phyloP scores from a whole-genome alignment of 2,329 filamentous ascomycete genomes.

The Colletotrichum sp. region DNA sequence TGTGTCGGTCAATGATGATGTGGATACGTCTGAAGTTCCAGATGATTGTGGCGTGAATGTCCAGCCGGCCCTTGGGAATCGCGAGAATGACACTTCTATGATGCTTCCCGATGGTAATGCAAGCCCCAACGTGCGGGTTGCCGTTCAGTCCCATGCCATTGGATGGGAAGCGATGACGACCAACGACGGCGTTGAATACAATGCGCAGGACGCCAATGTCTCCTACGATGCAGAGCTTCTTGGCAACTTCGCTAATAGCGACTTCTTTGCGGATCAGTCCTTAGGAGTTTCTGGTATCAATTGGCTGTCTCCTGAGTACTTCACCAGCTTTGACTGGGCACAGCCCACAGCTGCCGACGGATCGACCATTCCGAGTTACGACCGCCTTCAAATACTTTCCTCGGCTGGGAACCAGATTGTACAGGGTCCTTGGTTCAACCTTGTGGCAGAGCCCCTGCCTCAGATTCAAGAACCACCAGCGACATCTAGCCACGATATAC shows the following conservation, averaged over 20 bases:
- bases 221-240: neutral
- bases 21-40: neutral
- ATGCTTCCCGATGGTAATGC: neutral
- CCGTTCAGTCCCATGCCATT: neutral
- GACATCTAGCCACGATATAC: neutral
- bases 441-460: neutral
- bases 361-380: neutral
- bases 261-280: neutral
- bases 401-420: neutral
- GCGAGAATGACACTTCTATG: neutral
- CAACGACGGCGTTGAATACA: neutral
- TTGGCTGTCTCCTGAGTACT: slow-evolving; percentile 14
- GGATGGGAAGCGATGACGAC: neutral
- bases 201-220: neutral
- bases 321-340: neutral
- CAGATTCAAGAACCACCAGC: neutral
- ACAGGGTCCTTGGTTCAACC: neutral
- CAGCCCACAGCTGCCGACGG: neutral
- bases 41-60: neutral
- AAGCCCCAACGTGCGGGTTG: neutral
- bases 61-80: neutral
- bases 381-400: neutral
- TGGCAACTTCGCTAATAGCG: neutral
- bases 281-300: slow-evolving; percentile 4
- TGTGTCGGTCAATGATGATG: neutral